Percentiles rank a stretch among this genome's conserved stretches.
These are phyloP conservation scores for Epichloe baconii DNA, from an alignment of 2,329 filamentous ascomycete species.

Conservation along the genomic window DNA sequence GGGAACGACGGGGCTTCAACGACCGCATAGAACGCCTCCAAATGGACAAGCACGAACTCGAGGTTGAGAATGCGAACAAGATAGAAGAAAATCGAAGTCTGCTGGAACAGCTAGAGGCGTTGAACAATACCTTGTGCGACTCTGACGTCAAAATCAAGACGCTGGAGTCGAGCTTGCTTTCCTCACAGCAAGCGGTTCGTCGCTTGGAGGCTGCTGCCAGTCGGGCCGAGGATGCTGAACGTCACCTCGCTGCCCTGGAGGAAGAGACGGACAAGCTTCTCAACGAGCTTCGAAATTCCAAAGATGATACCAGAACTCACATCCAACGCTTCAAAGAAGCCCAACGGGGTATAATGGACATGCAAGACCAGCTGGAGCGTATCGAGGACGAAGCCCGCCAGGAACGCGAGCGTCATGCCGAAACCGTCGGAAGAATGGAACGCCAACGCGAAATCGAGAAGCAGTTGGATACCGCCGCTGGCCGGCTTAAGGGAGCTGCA, in stretches of 20 bases:
- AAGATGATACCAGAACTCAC: constrained; percentile 66
- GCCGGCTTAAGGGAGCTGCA: constrained; percentile 68
- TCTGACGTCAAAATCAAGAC: constrained; percentile 69
- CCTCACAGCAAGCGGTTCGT: constrained; percentile 64
- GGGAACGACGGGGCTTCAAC: constrained; percentile 62
- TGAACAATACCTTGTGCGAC: constrained; percentile 68
- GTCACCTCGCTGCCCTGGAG: constrained; percentile 67
- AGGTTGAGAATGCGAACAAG: constrained; percentile 62
- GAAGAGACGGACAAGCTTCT: constrained; percentile 66
- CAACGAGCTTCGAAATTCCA: constrained; percentile 49
- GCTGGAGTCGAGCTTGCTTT: constrained; percentile 63
- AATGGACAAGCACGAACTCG: constrained; percentile 57
- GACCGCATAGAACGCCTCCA: constrained; percentile 65
- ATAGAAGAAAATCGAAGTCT: constrained; percentile 74
- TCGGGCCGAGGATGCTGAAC: constrained; percentile 66
- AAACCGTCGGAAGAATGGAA: constrained; percentile 74
- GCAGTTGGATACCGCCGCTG: constrained; percentile 67
- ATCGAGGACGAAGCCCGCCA: constrained; percentile 75
- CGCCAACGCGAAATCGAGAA: constrained; percentile 69
- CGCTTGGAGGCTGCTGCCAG: constrained; percentile 60
- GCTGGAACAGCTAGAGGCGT: constrained; percentile 68
- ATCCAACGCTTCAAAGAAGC: constrained; percentile 76
- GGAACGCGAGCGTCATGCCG: constrained; percentile 68
- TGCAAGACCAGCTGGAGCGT: constrained; percentile 78
- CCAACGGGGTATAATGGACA: constrained; percentile 60